A percentile compares a stretch with the other conserved stretches of the same genome.
Evolutionary conservation across 164 flowering plant species (phyloP).

Genomic region (Aristolochia fimbriata): DNA sequence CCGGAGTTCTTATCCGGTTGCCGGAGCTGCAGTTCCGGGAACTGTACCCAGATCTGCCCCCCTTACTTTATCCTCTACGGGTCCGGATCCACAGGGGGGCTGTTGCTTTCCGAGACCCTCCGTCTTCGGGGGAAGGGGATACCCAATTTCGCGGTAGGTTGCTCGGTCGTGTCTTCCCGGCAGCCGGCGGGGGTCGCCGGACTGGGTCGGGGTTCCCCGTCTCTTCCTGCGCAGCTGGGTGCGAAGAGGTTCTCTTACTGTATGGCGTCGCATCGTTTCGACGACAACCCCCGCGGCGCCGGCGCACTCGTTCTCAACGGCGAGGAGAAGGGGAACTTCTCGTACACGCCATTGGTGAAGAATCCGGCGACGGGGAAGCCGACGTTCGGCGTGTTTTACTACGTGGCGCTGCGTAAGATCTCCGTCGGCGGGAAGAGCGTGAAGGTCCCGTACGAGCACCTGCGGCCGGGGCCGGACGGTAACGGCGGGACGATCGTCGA

Average conservation of each 20-base stretch:
- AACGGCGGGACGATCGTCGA: slow-evolving; percentile 70
- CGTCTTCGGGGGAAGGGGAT: slow-evolving; percentile 15
- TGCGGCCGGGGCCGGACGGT: slow-evolving; percentile 43
- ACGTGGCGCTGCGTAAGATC: slow-evolving; percentile 39
- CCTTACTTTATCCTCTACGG: slow-evolving; percentile 43
- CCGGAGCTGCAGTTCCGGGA: slow-evolving; percentile 5
- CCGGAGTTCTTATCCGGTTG: slow-evolving; percentile 20
- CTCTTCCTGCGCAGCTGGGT: slow-evolving; percentile 44
- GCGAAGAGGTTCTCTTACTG: slow-evolving; percentile 49
- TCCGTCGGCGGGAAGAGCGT: slow-evolving; percentile 47
- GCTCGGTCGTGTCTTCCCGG: slow-evolving; percentile 39
- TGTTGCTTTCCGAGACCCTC: slow-evolving; percentile 38
- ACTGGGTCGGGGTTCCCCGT: slow-evolving; percentile 46
- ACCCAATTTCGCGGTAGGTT: slow-evolving; percentile 39
- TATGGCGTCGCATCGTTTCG: slow-evolving; percentile 52
- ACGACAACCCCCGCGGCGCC: slow-evolving; percentile 28
- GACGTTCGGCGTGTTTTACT: slow-evolving; percentile 46
- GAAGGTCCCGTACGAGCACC: slow-evolving; percentile 36
- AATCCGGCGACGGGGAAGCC: slow-evolving; percentile 29
- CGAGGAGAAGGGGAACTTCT: slow-evolving; percentile 21
- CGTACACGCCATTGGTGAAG: slow-evolving; percentile 49
- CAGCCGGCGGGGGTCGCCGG: slow-evolving; percentile 56
- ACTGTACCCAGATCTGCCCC: slow-evolving; percentile 41
- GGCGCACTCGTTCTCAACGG: slow-evolving; percentile 34
- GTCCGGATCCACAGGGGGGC: slow-evolving; percentile 41